Base-by-base conservation (phyloP, 2,329 filamentous ascomycete genomes). In the Cadophora malorum region DNA sequence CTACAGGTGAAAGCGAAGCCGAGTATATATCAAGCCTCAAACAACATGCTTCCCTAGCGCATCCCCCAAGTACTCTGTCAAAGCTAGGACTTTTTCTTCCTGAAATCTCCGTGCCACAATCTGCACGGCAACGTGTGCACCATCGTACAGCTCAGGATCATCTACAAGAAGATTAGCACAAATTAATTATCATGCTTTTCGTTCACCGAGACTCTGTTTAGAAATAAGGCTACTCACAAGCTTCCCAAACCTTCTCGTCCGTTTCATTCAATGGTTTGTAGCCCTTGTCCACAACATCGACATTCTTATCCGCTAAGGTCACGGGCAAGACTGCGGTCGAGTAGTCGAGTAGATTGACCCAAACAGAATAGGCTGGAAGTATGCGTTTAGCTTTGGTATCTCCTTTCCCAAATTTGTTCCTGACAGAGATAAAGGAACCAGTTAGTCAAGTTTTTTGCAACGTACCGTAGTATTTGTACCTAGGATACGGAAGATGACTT, bases 321-420 rank as follows among this genome's bases (percentile, higher is more conserved):
- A 82, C 83, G 0, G 88, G 88, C 16, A 90, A 78, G 0, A 85
- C 83, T 4, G 88, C 76, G 0, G 87, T 83, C 0, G 86, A 80
- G 71, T 90, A 90, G 73, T 91, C 88, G 0, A 90, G 78, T 10
- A 89, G 78, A 71, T 90, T 71, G 25, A 73, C 70, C 70, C 71
- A 73, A 5, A 65, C 52, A 4, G 61, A 62, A 14, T 71, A 64
- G 19, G 68, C 71, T 72, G 67, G 69, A 63, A 72, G 66, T 2
- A 72, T 23, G 31, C 70, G 65, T 60, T 73, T 71, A 68, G 65
- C 53, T 53, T 70, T 71, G 8, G 55, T 16, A n/a, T 65, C 63
- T 21, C 53, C 65, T 25, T 25, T 64, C 5, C 66, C 64, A 67
- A 68, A 67, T 65, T 65, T 66, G 56, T 60, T 16, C 66, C 70